phyloP scores from a whole-genome alignment of 495 filamentous ascomycete genomes.

The Penicillium nucicola region DNA sequence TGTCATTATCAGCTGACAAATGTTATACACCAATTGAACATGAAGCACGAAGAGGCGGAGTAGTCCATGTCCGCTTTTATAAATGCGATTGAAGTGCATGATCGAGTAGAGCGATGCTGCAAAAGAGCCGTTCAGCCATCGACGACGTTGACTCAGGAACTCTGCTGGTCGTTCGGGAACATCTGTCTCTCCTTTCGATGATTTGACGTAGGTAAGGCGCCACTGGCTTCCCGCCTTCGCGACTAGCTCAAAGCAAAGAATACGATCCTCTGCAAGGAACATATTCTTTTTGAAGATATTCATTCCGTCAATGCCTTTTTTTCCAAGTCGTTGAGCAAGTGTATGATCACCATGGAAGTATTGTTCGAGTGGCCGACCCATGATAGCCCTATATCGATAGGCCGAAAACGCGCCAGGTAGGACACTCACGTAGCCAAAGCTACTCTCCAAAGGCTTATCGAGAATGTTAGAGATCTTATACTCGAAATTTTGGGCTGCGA shows the following conservation, averaged over 20 bases:
- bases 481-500: constrained; percentile 96
- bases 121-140: constrained; percentile 97
- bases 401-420: constrained; percentile 97
- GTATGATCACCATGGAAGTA: constrained; percentile 99
- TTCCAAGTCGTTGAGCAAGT: constrained; percentile 83
- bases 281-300: constrained; percentile 99
- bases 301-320: constrained; percentile 99
- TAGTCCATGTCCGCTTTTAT: constrained; percentile 90
- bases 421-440: constrained; percentile 95
- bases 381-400: constrained; percentile 94
- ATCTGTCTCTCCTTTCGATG: constrained; percentile 95
- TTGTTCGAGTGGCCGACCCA: constrained; percentile 93
- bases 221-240: constrained; percentile 97
- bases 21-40: constrained; percentile 88
- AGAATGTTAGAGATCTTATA: constrained; percentile 99
- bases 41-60: constrained; percentile 93
- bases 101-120: constrained; percentile 90
- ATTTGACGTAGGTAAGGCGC: constrained; percentile 96
- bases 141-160: constrained; percentile 89
- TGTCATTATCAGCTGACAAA: constrained; percentile 78
- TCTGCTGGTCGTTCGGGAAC: constrained; percentile 81
- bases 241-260: constrained; percentile 97
- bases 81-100: constrained; percentile 97
- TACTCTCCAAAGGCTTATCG: constrained; percentile 93
- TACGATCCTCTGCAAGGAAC: constrained; percentile 99